Conservation (phyloP, 441 rosid species). For the Viola pubescens region DNA sequence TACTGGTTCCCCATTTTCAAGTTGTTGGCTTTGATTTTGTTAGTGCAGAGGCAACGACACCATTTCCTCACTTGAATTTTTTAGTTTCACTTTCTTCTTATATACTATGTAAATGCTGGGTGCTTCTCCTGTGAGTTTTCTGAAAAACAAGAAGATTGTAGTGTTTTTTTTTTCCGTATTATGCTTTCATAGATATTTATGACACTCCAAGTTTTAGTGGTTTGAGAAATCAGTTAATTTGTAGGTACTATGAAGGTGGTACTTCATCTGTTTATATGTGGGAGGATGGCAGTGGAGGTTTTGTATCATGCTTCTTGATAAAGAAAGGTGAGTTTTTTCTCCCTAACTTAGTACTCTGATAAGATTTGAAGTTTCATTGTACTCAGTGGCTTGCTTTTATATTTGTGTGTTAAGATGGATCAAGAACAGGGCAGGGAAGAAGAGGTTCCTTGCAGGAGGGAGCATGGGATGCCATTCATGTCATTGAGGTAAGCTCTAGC, state of each 20-base stretch:
- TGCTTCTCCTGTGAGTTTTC: no score
- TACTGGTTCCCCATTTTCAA: background rate
- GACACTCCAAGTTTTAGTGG: slow-evolving; percentile 6
- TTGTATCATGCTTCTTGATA: slow-evolving; percentile 83
- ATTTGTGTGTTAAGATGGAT: slow-evolving; percentile 53
- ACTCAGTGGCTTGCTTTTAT: slow-evolving; percentile 18
- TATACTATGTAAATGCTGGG: no score
- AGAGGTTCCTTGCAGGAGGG: slow-evolving; percentile 93
- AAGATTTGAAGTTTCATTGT: background rate
- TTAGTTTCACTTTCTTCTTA: no score
- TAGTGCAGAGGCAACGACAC: background rate
- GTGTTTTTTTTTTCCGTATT: background rate
- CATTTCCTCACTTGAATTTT: no score
- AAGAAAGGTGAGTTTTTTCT: slow-evolving; percentile 61
- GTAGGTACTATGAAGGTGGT: slow-evolving; percentile 96
- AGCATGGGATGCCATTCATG: slow-evolving; percentile 97
- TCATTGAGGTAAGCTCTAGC: slow-evolving; percentile 51
- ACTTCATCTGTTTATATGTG: slow-evolving; percentile 97
- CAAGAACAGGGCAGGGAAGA: slow-evolving; percentile 80
- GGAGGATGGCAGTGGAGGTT: slow-evolving; percentile 89
- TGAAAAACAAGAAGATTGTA: no score
- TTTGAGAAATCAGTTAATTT: slow-evolving; percentile 30
- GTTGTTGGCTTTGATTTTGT: background rate
- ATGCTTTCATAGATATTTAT: slow-evolving; percentile 6
- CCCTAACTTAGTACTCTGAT: slow-evolving; percentile 1